These are phyloP conservation scores for Diaporthe vaccinii DNA, from an alignment of 2,329 filamentous ascomycete species.

Conservation along the genomic window DNA sequence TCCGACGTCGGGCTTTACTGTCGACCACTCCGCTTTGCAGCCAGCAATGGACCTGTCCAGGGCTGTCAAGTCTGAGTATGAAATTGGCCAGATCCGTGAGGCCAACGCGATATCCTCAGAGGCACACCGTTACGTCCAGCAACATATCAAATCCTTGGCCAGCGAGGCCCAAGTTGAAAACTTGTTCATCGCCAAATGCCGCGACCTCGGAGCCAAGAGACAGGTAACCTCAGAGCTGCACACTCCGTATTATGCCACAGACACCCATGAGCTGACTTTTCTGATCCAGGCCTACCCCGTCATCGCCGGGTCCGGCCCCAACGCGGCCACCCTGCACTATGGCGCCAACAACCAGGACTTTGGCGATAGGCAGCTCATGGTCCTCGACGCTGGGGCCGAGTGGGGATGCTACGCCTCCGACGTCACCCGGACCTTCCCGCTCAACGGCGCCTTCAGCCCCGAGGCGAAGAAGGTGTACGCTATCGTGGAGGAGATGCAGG, in stretches of 20 bases:
- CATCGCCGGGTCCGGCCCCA: slow-evolving; percentile 88
- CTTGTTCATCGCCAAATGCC: slow-evolving; percentile 79
- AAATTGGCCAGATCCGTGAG: slow-evolving; percentile 83
- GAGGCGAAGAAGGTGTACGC: slow-evolving; percentile 82
- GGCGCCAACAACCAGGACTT: slow-evolving; percentile 82
- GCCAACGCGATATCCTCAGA: slow-evolving; percentile 84
- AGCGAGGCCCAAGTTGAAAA: slow-evolving; percentile 91
- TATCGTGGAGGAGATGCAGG: slow-evolving; percentile 86
- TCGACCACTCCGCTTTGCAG: slow-evolving; percentile 69
- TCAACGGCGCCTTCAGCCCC: slow-evolving; percentile 76
- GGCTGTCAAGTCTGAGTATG: slow-evolving; percentile 87
- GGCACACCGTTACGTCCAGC: slow-evolving; percentile 82
- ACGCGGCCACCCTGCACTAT: slow-evolving; percentile 91
- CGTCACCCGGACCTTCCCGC: slow-evolving; percentile 88
- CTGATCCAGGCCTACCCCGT: slow-evolving; percentile 76
- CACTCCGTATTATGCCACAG: not conserved
- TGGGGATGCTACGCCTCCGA: slow-evolving; percentile 90
- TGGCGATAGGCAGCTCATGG: slow-evolving; percentile 77
- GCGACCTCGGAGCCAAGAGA: slow-evolving; percentile 77
- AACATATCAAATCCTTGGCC: slow-evolving; percentile 70
- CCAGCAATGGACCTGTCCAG: slow-evolving; percentile 84
- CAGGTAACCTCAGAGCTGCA: slow-evolving; percentile 58
- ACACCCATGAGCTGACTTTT: not conserved
- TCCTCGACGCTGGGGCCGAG: slow-evolving; percentile 91
- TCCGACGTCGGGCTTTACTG: slow-evolving; percentile 35